Evolutionary conservation across 805 yeast genomes (phyloP), one percentile per base, ranked within the genome.

Genomic region (Yarrowia keelungensis): DNA sequence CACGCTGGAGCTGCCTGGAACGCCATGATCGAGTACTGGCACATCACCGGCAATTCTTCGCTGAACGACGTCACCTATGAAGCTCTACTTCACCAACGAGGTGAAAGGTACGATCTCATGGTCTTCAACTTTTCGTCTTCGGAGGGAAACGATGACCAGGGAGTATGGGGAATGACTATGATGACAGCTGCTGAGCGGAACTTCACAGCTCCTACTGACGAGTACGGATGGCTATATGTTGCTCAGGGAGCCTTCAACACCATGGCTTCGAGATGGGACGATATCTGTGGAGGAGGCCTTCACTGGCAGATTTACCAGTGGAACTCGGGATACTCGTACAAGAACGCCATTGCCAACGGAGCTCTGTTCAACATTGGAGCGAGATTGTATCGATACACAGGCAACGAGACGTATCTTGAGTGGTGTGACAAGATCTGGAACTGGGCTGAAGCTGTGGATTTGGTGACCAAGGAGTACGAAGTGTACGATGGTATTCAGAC

Each of bases 81-180:
- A 43, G 90, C 97, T 2, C 77, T 94, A 73, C 75, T 85, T 62
- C 87, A 85, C 74, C 98, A 94, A 78, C 85, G 86, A 10, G 94
- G 94, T 59, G 85, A 84, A 9, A 83, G 87, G 76, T 81, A 86
- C 80, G 89, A 94, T 79, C 95, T 87, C 78, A 87, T 94, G 78
- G 97, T 98, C 3, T 80, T 86, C 70, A 91, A 92, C 78, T 97
- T 93, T 79, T 86, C 93, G 10, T 87, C 92, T 43, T 90, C 97
- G 1, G 98, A 94, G 79, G 99, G 98, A 75, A 94, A 94, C 76
- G 99, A 94, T 83, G 98, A 94, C 81, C 98, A 94, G 81, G 97
- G 91, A 1, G 92, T 94, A 77, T 94, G 98, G 98, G 98, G 97
- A 5, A 82, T 95, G 70, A 89, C 97, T 0, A 96, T 87, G 4